A percentile compares a stretch with the other conserved stretches of the same genome.
These are phyloP conservation scores for Nidularia sp. DNA, from an alignment of 768 basidiomycete species.

Conservation along the genomic window DNA sequence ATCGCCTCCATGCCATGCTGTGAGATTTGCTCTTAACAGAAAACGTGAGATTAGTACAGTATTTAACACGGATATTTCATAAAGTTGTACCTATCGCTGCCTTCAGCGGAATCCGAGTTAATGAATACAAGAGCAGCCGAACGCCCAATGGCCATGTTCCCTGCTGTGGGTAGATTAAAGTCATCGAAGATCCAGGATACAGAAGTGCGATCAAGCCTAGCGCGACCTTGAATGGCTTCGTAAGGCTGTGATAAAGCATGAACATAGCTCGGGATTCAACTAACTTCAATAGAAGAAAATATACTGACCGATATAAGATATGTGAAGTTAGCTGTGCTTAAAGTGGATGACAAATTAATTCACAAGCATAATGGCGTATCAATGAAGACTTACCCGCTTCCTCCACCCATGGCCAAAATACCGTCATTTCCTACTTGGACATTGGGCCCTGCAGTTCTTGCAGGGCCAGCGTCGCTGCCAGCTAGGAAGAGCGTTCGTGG, in stretches of 20 bases:
- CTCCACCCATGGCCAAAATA: conserved; percentile 58
- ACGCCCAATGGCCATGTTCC: conserved; percentile 25
- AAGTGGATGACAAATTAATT: conserved; percentile 6
- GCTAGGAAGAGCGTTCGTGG: conserved; percentile 50
- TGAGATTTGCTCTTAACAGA: no score
- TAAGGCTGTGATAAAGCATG: not conserved
- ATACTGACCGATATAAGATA: not conserved
- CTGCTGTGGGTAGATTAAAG: not conserved
- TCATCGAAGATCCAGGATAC: conserved; percentile 1
- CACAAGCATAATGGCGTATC: not conserved
- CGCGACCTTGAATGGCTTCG: conserved; percentile 1
- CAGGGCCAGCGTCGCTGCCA: conserved; percentile 57
- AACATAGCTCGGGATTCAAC: not conserved
- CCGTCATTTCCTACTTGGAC: conserved; percentile 57
- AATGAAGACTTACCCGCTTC: not conserved
- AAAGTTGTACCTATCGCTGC: conserved; percentile 38
- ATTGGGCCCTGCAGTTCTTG: conserved; percentile 50
- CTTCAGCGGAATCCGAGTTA: conserved; percentile 46
- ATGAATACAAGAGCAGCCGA: conserved; percentile 51
- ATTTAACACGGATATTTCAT: conserved; percentile 36
- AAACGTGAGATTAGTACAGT: not conserved
- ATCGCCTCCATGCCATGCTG: no score
- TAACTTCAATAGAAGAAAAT: no score
- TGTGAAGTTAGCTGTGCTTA: conserved; percentile 6
- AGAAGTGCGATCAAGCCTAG: not conserved